Evolutionary conservation across 768 basidiomycete species (phyloP).

Genomic region (Candolleomyces eurysporus): DNA sequence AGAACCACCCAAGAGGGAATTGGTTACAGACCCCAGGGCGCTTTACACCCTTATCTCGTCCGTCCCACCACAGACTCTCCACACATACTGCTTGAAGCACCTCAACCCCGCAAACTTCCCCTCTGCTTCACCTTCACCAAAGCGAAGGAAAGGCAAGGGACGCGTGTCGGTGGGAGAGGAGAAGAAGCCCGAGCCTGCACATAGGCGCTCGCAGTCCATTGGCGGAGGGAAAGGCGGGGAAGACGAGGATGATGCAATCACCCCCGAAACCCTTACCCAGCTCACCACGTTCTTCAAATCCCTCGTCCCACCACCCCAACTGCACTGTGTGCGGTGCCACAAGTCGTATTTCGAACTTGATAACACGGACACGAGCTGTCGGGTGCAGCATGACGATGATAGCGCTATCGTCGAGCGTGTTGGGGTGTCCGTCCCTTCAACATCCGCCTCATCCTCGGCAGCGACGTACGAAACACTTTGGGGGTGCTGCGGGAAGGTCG

Average conservation of each 20-base stretch:
- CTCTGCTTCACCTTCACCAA: constrained; percentile 19
- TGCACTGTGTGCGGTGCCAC: constrained; percentile 80
- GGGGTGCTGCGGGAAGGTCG: constrained; percentile 71
- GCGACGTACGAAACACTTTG: constrained; percentile 52
- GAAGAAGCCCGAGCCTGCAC: background rate
- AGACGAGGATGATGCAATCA: constrained; percentile 15
- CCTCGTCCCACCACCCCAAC: constrained; percentile 61
- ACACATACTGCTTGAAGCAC: constrained; percentile 56
- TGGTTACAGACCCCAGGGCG: constrained; percentile 34
- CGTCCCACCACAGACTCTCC: constrained; percentile 66
- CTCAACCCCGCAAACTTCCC: constrained; percentile 31
- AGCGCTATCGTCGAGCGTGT: constrained; percentile 72
- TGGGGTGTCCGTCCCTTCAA: constrained; percentile 15
- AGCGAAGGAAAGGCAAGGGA: constrained; percentile 1
- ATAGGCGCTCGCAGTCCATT: background rate
- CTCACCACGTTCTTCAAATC: constrained; percentile 59
- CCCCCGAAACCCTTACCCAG: constrained; percentile 35
- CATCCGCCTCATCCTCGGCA: background rate
- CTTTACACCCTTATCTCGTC: constrained; percentile 53
- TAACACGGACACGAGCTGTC: constrained; percentile 68
- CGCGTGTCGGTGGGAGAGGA: too few relatives aligned
- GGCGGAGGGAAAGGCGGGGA: background rate
- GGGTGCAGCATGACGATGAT: constrained; percentile 77
- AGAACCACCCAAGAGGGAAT: background rate
- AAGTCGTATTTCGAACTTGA: constrained; percentile 67